Conservation (phyloP, 2,329 filamentous ascomycete species). For the Arthrinium phaeospermum region DNA sequence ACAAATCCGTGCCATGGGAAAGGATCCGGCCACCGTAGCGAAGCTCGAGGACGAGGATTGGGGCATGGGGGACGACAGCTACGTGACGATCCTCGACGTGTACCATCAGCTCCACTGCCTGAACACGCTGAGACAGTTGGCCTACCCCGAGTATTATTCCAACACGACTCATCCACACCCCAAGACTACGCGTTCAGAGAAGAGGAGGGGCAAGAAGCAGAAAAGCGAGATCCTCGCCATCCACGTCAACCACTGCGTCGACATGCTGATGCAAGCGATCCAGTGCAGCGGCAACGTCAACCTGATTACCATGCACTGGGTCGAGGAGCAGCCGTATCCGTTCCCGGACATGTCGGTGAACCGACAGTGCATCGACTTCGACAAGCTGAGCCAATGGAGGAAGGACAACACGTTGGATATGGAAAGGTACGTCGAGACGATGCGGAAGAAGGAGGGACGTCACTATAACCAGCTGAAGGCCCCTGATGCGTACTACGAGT, state of each 20-base stretch:
- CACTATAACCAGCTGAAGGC: slow-evolving; percentile 20
- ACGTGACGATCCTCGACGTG: slow-evolving; percentile 34
- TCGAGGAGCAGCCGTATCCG: slow-evolving; percentile 35
- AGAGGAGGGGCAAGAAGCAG: slow-evolving; percentile 24
- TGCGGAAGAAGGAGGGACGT: slow-evolving; percentile 28
- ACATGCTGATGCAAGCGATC: slow-evolving; percentile 42
- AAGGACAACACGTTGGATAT: slow-evolving; percentile 30
- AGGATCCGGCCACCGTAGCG: slow-evolving; percentile 34
- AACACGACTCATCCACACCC: slow-evolving; percentile 21
- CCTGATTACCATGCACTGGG: slow-evolving; percentile 43
- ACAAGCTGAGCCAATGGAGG: slow-evolving; percentile 27
- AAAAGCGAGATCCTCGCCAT: slow-evolving; percentile 29
- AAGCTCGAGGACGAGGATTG: slow-evolving; percentile 39
- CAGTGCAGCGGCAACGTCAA: slow-evolving; percentile 42
- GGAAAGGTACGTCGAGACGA: slow-evolving; percentile 29
- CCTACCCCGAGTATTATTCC: slow-evolving; percentile 33
- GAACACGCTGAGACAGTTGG: slow-evolving; percentile 30
- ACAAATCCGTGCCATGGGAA: slow-evolving; percentile 38
- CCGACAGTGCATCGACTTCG: slow-evolving; percentile 41
- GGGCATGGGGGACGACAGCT: slow-evolving; percentile 40
- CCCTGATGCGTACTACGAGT: slow-evolving; percentile 24
- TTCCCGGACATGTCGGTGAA: slow-evolving; percentile 42
- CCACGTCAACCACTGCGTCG: slow-evolving; percentile 43
- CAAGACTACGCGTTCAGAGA: neutral
- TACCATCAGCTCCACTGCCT: slow-evolving; percentile 33